Conservation (phyloP, 202 grass and related monocot genomes). For the Hordeum pubiflorum region DNA sequence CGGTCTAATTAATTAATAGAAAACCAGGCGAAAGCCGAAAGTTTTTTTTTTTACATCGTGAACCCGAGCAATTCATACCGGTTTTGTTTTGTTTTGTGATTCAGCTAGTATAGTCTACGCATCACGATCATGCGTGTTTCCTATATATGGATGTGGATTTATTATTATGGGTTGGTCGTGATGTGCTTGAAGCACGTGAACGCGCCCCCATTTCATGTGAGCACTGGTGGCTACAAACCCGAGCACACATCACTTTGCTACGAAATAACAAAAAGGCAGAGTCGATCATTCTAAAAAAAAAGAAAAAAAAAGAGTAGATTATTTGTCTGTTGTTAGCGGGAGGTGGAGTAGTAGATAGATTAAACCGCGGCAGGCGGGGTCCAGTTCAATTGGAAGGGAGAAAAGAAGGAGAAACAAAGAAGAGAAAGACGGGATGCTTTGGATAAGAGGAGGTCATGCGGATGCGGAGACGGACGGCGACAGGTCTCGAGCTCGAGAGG, state of each 20-base stretch:
- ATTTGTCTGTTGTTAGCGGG: neutral
- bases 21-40: too few species aligned
- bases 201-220: neutral
- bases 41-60: too few species aligned
- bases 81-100: too few species aligned
- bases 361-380: too few species aligned
- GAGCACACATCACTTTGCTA: neutral
- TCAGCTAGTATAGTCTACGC: too few species aligned
- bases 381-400: neutral
- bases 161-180: neutral
- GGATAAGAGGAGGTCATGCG: neutral
- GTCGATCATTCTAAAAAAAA: neutral
- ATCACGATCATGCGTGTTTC: too few species aligned
- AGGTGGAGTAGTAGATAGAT: neutral
- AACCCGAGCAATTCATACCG: too few species aligned
- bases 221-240: neutral
- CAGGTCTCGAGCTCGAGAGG: too few species aligned
- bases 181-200: neutral
- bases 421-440: neutral
- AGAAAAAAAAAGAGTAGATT: neutral
- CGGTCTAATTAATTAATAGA: too few species aligned
- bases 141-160: too few species aligned
- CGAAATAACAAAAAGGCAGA: neutral
- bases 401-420: neutral
- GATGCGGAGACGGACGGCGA: too few species aligned